Evolutionary conservation across 257 asterid genomes (phyloP).

Genomic region (Scutellaria galericulata): DNA sequence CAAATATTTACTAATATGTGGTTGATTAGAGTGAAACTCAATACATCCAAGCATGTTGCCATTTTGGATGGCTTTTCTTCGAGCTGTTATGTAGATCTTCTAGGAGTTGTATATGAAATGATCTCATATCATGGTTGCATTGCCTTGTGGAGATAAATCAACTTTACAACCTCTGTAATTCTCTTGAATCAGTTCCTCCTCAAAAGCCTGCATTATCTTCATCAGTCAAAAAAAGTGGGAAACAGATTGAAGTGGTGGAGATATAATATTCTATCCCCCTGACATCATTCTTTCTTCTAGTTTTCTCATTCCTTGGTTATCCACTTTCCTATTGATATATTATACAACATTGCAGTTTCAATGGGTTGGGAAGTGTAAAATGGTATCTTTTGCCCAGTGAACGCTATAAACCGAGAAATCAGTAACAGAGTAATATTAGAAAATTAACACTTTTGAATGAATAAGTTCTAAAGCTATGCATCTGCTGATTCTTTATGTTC

Average conservation of each 20-base stretch:
- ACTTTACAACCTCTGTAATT: background rate
- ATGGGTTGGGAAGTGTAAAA: background rate
- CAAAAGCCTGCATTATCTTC: slow-evolving; percentile 4
- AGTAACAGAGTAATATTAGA: background rate
- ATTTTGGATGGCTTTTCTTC: background rate
- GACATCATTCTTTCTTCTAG: slow-evolving; percentile 5
- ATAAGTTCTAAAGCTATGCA: slow-evolving; percentile 4
- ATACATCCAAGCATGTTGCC: background rate
- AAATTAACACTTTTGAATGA: slow-evolving; percentile 2
- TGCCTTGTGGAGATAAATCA: background rate
- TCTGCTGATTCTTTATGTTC: background rate
- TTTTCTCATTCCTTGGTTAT: background rate
- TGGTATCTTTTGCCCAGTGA: background rate
- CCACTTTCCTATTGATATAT: background rate
- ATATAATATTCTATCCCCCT: slow-evolving; percentile 5
- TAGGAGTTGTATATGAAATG: background rate
- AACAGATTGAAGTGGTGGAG: slow-evolving; percentile 8
- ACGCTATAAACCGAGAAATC: slow-evolving; percentile 3
- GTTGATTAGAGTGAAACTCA: slow-evolving; percentile 6
- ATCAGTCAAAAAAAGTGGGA: slow-evolving; percentile 11
- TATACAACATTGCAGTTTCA: background rate
- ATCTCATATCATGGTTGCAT: slow-evolving; percentile 1
- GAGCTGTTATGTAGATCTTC: background rate
- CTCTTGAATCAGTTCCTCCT: background rate
- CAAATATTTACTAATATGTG: background rate